Percentiles rank a stretch among this genome's conserved stretches.
These are phyloP conservation scores for Scleroderma citrinum DNA, from an alignment of 768 basidiomycete species.

Conservation along the genomic window DNA sequence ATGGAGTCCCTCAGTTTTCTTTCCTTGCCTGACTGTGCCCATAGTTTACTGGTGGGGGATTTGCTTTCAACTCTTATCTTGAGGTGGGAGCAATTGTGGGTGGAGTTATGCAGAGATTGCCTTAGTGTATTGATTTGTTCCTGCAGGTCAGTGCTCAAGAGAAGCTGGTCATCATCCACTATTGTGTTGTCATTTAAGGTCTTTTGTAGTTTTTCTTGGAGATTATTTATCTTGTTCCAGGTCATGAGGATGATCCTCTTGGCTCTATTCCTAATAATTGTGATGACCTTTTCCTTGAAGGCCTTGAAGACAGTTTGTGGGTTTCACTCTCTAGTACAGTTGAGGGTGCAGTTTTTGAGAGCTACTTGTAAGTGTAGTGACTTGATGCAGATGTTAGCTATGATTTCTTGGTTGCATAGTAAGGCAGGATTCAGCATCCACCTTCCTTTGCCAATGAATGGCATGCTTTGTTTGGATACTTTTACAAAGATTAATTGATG, in stretches of 20 bases:
- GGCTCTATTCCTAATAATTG: background rate
- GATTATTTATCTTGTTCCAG: background rate
- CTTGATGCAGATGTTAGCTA: background rate
- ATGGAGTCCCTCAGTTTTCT: constrained; percentile 15
- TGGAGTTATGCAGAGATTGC: background rate
- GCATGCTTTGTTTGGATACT: constrained; percentile 4
- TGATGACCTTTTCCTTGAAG: background rate
- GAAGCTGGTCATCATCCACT: background rate
- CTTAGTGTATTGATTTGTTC: background rate
- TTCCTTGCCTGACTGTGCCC: constrained; percentile 7
- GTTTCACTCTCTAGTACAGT: background rate
- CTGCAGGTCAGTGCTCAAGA: background rate
- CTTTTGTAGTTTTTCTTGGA: background rate
- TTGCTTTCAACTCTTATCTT: background rate
- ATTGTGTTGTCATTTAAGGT: background rate
- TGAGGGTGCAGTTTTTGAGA: background rate
- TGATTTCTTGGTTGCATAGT: constrained; percentile 3
- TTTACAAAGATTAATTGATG: constrained; percentile 5
- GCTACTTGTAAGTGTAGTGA: background rate
- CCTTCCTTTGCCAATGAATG: constrained; percentile 7
- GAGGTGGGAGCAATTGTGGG: constrained; percentile 5
- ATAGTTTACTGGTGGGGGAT: constrained; percentile 13
- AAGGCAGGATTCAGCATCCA: constrained; percentile 5
- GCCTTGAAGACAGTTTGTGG: background rate
- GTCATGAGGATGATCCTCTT: background rate